Evolutionary conservation across 768 basidiomycete genomes (phyloP).

Genomic region (Russula dissimulans): DNA sequence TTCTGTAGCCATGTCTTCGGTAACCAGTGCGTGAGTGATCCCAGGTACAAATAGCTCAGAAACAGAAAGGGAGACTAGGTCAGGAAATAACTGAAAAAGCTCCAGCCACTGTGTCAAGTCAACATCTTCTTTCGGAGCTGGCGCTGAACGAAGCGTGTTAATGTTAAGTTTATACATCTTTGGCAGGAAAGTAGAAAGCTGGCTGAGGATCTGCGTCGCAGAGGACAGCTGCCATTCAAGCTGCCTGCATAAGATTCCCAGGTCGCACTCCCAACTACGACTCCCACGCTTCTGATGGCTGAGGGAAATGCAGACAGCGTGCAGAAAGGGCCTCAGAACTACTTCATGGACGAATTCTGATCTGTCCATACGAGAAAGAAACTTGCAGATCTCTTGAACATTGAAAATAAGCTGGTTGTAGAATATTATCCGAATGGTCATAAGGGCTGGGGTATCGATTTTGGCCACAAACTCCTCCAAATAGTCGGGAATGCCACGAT

Average conservation of each 20-base stretch:
- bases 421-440: not conserved
- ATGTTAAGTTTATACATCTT: not conserved
- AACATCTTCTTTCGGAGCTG: not conserved
- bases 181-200: not conserved
- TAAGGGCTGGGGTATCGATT: not conserved
- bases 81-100: not conserved
- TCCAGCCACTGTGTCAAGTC: not conserved
- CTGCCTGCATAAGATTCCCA: too few species aligned
- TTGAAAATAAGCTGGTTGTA: not conserved
- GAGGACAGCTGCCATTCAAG: not conserved
- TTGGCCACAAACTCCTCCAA: not conserved
- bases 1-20: not conserved
- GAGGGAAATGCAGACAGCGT: not conserved
- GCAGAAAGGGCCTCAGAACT: not conserved
- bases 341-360: not conserved
- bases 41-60: not conserved
- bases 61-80: not conserved
- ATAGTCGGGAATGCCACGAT: not conserved
- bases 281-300: too few species aligned
- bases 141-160: not conserved
- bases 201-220: not conserved
- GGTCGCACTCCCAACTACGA: too few species aligned
- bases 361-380: not conserved
- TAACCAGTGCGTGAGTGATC: not conserved
- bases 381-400: not conserved